Evolutionary conservation across 257 asterid species (phyloP), one percentile per base, ranked within the genome.

Genomic region (Solanum virginianum): DNA sequence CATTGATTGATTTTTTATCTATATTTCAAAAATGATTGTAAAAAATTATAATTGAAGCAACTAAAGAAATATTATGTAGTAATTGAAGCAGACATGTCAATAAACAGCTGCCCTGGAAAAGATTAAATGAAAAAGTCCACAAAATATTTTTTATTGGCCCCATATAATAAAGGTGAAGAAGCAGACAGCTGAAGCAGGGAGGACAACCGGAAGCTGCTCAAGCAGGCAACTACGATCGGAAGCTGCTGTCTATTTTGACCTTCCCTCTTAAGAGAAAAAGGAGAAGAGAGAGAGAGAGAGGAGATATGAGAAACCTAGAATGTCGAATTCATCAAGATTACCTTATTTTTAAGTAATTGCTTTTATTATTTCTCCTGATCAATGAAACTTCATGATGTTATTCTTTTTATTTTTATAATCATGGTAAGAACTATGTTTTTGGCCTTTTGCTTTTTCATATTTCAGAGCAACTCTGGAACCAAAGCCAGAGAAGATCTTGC

Each of bases 401-500:
- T 36, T 77, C 10, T 53, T 77, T 53, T 51, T 54, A 51, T 24
- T 77, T 77, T 49, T 18, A 53, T 51, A 51, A 15, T 51, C 82
- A 51, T 14, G 80, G 17, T 20, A 43, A 71, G 36, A 36, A 69
- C 45, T 47, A 47, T 47, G 39, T 51, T 77, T 51, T 71, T 77
- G 63, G 41, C 22, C 82, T 51, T 77, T 24, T 3, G 11, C 60
- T 32, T 51, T 77, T 77, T 71, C 36, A 71, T 71, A 56, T 86
- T 88, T 77, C 86, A 96, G 99, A 96, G 99, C 91, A 95, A 94
- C 88, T 96, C 99, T 70, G 98, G 99, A 88, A 94, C 95, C 89
- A 95, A 95, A 90, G 99, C 99, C 74, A 86, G 97, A 86, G 99
- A 96, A 91, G 98, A 96, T 87, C 99, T 96, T 91, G 98, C 99